Base-by-base conservation (phyloP, 2,329 filamentous ascomycete species). In the Penicillium sp. region DNA sequence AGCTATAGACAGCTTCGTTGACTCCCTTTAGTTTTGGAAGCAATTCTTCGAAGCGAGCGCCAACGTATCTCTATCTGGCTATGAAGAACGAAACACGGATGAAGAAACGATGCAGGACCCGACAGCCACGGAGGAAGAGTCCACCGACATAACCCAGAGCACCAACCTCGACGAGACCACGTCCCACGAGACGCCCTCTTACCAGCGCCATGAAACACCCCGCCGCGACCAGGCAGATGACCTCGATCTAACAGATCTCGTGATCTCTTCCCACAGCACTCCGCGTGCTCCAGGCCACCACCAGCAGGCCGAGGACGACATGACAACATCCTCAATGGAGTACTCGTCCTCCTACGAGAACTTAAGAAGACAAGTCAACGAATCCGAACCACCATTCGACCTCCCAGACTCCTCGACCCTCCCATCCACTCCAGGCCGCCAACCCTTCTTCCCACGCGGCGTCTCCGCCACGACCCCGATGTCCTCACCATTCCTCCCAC, bases 11-110 rank as follows among this genome's bases (percentile, higher is more conserved):
- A 54, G 38, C 35, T 38, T 37, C 51, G 41, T 42, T 58, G 45
- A 56, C 41, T 21, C 32, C 10, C 38, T 46, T 18, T 68, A 95
- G 89, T 99, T 99, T 76, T 99, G 94, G 94, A 99, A 99, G 76
- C 92, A 97, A 79, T 99, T 99, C 79, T 99, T 99, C 75, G 94
- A 99, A 77, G 91, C 94, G 35, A 96, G 92, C 46, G 94, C 94
- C 71, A 97, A 99, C 68, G 93, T 99, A 27, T 96, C 93, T 12
- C 83, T 99, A 12, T 96, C 91, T 0, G 91, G 92, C 29, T 97
- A 99, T 73, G 93, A 96, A 70, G 92, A 96, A 68, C 81, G 86
- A 23, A 84, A 84, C 15, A 72, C 73, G 7, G 77, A 79, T 27
- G 86, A 88, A n/a, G 84, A 82, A 50, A 66, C 81, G 68, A 54